These are phyloP conservation scores for Striga asiatica DNA, from an alignment of 257 asterid genomes.

Conservation along the genomic window DNA sequence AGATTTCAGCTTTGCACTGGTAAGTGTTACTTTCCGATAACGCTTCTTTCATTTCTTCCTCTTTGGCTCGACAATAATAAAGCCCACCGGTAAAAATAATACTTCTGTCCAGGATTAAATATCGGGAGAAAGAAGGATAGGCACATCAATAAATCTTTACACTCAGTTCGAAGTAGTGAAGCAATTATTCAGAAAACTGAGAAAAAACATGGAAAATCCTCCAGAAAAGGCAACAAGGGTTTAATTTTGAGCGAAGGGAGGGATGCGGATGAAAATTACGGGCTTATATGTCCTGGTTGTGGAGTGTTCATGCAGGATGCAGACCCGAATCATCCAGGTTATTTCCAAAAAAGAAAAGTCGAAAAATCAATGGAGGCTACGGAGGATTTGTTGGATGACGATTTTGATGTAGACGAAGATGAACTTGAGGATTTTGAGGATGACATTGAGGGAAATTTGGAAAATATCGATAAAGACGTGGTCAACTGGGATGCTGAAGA, in stretches of 20 bases:
- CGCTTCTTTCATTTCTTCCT: too few species aligned
- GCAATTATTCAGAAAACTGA: background rate
- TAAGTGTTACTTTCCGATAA: constrained; percentile 14
- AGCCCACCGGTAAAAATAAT: constrained; percentile 8
- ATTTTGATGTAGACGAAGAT: constrained; percentile 33
- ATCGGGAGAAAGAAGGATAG: background rate
- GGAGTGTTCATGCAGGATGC: constrained; percentile 89
- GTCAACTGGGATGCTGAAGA: constrained; percentile 51
- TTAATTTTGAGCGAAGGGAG: constrained; percentile 76
- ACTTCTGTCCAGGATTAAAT: background rate
- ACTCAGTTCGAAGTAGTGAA: constrained; percentile 20
- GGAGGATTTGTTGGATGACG: constrained; percentile 35
- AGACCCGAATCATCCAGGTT: constrained; percentile 79
- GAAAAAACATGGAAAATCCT: constrained; percentile 15
- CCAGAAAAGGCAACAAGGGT: constrained; percentile 35
- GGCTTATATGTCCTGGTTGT: constrained; percentile 84
- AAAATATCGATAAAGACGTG: constrained; percentile 27
- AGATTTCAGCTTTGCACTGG: constrained; percentile 36
- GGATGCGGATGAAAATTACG: constrained; percentile 13
- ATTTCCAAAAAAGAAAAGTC: constrained; percentile 38
- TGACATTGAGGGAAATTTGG: constrained; percentile 30
- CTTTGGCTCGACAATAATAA: background rate
- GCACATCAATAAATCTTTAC: constrained; percentile 17
- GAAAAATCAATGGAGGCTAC: constrained; percentile 20
- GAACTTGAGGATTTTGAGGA: constrained; percentile 27